phyloP scores from a whole-genome alignment of 1,284 basidiomycete species.

The Pisolithus thermaeus region DNA sequence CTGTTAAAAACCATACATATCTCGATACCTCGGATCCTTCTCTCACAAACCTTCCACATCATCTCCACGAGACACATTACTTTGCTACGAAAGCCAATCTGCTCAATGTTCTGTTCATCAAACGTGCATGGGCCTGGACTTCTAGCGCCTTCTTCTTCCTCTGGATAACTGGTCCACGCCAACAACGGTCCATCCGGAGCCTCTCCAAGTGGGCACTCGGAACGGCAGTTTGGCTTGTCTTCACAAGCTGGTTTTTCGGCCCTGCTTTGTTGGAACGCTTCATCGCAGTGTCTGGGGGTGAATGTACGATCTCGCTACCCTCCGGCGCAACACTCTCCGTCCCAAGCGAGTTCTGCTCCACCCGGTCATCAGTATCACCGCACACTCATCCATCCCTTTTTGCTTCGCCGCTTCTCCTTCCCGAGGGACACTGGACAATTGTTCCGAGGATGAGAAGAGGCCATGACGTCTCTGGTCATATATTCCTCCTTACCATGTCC shows the following conservation, averaged over 20 bases:
- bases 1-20: slow-evolving; percentile 47
- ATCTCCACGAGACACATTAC: slow-evolving; percentile 58
- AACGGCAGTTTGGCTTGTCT: slow-evolving; percentile 67
- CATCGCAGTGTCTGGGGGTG: slow-evolving; percentile 71
- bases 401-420: slow-evolving; percentile 33
- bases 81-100: slow-evolving; percentile 81
- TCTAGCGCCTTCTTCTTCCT: slow-evolving; percentile 60
- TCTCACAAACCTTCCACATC: slow-evolving; percentile 62
- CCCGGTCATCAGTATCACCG: slow-evolving; percentile 47
- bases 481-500: slow-evolving; percentile 88
- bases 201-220: slow-evolving; percentile 58
- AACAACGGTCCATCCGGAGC: slow-evolving; percentile 37
- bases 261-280: slow-evolving; percentile 78
- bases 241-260: slow-evolving; percentile 91
- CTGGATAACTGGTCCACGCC: slow-evolving; percentile 48
- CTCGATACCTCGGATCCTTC: slow-evolving; percentile 69
- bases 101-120: slow-evolving; percentile 86
- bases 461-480: slow-evolving; percentile 92
- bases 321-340: slow-evolving; percentile 46
- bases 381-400: slow-evolving; percentile 65
- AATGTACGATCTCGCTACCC: slow-evolving; percentile 70
- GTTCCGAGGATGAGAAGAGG: slow-evolving; percentile 66
- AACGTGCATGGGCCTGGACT: slow-evolving; percentile 91
- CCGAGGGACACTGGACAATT: slow-evolving; percentile 39
- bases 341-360: slow-evolving; percentile 57